Base-by-base conservation (phyloP, 108 stramenopile genomes). In the Discostella stelligeroides region DNA sequence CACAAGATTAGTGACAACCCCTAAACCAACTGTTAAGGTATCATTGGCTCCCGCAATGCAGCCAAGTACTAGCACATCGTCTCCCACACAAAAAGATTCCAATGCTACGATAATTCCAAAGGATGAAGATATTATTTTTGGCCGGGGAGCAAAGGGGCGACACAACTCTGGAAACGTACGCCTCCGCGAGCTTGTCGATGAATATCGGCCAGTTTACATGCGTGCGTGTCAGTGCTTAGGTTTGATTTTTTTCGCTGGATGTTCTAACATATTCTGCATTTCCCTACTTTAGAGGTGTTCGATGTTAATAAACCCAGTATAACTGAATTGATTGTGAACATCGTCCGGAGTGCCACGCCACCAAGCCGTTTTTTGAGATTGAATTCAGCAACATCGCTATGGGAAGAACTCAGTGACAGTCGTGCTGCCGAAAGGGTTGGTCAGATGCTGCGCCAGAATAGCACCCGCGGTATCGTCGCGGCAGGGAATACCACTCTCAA, bases 101-200 rank as follows among this genome's bases (percentile, higher is more conserved):
- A 6, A 34, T 34, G 6, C 34, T 3, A 34, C 1, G 3, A 30
- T 63, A 10, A 25, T 60, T 6, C 70, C 72, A 37, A 55, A 23
- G 20, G 63, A 78, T 7, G 65, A 63, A 34, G 76, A 78, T 55
- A 60, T 81, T 14, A 59, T 81, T 13, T 88, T 88, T 42, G 76
- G 89, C 34, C 84, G 85, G 50, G 91, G 91, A 30, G 88, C 88
- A 6, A n/a, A n/a, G n/a, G n/a, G n/a, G n/a, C 57, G 87, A 28
- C 88, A 88, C 39, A 85, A 89, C 76, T 87, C 77, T 54, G 91
- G 91, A 6, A 92, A 92, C 75, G 82, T 79, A 37, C 82, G 91
- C 6, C 86, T 92, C 51, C 85, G 91, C 14, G 86, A 88, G 51
- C 80, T 87, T 72, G 87, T 92, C 9, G 51, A 48, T 20, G 46